phyloP scores from a whole-genome alignment of 1,284 basidiomycete species.

The Melampsora americana region DNA sequence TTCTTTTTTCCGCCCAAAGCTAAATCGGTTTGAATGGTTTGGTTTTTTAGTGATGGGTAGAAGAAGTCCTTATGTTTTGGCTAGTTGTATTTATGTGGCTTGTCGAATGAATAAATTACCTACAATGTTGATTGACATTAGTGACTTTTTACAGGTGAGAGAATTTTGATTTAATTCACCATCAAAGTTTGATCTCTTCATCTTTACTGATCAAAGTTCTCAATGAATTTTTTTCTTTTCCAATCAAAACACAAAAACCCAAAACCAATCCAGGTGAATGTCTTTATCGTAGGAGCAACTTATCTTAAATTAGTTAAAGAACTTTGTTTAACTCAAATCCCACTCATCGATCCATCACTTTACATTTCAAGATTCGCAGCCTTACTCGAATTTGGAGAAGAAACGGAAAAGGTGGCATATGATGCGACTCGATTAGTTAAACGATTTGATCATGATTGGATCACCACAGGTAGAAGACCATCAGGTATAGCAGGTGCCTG shows the following conservation, averaged over 20 bases:
- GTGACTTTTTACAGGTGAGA: slow-evolving; percentile 77
- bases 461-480: slow-evolving; percentile 88
- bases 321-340: slow-evolving; percentile 73
- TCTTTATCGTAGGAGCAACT: slow-evolving; percentile 92
- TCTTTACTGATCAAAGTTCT: too few species aligned
- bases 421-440: slow-evolving; percentile 91
- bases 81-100: slow-evolving; percentile 91
- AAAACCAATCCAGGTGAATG: slow-evolving; percentile 98
- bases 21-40: slow-evolving; percentile 49
- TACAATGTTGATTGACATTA: slow-evolving; percentile 99
- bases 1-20: slow-evolving; percentile 46
- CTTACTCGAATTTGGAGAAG: slow-evolving; percentile 93
- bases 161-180: slow-evolving; percentile 7
- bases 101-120: slow-evolving; percentile 82
- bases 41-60: slow-evolving; percentile 61
- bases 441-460: slow-evolving; percentile 96
- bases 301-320: slow-evolving; percentile 91
- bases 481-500: slow-evolving; percentile 97
- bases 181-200: slow-evolving; percentile 5
- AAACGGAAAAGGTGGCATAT: slow-evolving; percentile 83
- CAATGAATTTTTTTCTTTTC: neutral
- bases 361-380: slow-evolving; percentile 95
- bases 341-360: slow-evolving; percentile 90
- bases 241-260: too few species aligned
- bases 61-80: slow-evolving; percentile 85